Evolutionary conservation across 306 rosid genomes (phyloP), one percentile per base, ranked within the genome.

Genomic region (Quercus suber): DNA sequence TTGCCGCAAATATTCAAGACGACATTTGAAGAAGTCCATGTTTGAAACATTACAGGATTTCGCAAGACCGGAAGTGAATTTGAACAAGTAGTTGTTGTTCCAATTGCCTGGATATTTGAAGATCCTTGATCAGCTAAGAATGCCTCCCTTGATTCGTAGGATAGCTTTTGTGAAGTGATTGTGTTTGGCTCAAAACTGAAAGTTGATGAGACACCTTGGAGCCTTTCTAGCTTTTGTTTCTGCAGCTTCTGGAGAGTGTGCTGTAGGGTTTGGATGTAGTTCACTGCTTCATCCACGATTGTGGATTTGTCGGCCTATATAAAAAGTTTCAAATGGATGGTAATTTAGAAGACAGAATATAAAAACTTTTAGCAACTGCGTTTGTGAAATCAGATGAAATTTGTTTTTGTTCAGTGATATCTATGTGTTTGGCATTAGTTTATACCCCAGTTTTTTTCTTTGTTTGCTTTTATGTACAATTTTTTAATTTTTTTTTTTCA

Each of bases 201-300:
- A 8, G 37, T 27, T 12, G 76, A 18, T 12, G 76, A 18, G 33
- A 43, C 31, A 4, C 78, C 68, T 55, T 80, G 84, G 37, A 87
- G 25, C 82, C 73, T 87, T 45, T 92, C 94, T 5, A 58, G 76
- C 64, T 89, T 95, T 31, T 73, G 85, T 31, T 85, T 90, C 25
- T 91, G 81, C 1, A 92, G 84, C 68, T 81, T 67, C n/a, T 88
- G 74, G 3, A 86, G 79, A 25, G 81, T 84, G 8, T 80, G 19
- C 59, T 91, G 53, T 2, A 91, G 84, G 76, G 21, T 25, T 79
- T 80, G 73, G 8, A 92, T 90, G 86, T 83, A 78, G 17, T 56
- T 90, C 80, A 87, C 87, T 14, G 97, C 90, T 81, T 89, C 97
- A 51, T 90, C 97, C n/a, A 95, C 89, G n/a, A 94, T 81, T 28